These are phyloP conservation scores for Fraxinus greggii DNA, from an alignment of 305 asterid genomes.

Conservation along the genomic window DNA sequence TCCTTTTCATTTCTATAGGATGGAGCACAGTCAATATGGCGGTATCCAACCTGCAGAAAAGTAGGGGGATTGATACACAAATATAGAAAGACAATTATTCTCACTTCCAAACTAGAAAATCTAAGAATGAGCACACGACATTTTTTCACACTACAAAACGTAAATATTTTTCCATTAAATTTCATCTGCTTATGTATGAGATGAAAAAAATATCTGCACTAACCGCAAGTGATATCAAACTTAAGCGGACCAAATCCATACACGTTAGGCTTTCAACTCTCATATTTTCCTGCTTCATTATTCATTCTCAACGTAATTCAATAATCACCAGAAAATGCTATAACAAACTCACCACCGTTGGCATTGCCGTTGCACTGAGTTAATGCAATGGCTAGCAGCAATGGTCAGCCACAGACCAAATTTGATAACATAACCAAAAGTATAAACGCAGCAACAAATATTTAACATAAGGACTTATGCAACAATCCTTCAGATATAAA, in stretches of 20 bases:
- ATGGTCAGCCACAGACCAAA: neutral
- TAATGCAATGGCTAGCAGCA: neutral
- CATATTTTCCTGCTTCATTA: neutral
- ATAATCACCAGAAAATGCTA: neutral
- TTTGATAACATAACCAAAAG: neutral
- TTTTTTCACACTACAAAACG: neutral
- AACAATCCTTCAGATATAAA: neutral
- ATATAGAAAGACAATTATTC: neutral
- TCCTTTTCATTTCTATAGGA: conserved; percentile 60
- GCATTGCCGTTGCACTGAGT: neutral
- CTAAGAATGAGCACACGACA: neutral
- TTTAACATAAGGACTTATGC: neutral
- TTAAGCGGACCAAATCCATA: neutral
- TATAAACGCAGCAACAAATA: neutral
- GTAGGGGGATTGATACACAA: neutral
- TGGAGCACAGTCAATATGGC: conserved; percentile 73
- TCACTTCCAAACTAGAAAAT: neutral
- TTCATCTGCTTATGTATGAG: neutral
- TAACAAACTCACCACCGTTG: neutral
- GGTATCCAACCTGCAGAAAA: conserved; percentile 62
- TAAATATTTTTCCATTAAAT: neutral
- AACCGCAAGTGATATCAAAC: neutral
- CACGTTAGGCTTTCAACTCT: neutral
- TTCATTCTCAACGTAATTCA: neutral
- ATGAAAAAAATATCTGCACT: neutral